Base-by-base conservation (phyloP, 805 yeast species). In the Lipomyces mesembrius region DNA sequence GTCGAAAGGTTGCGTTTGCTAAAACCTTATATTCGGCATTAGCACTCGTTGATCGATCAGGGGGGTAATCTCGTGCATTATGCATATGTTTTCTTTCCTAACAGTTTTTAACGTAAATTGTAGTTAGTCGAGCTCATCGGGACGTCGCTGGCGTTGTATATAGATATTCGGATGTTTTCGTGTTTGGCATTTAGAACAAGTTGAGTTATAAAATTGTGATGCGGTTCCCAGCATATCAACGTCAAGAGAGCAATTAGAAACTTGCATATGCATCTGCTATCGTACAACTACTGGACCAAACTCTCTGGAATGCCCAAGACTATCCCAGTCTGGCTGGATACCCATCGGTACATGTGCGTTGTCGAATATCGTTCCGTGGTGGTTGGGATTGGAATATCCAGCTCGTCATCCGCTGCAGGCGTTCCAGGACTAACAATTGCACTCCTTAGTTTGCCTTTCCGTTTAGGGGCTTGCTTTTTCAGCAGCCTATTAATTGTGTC, bases 401-500 rank as follows among this genome's bases (percentile, higher is more conserved):
- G n/a, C 7, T 49, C 54, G 9, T 67, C 68, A 11, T 67, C 68
- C 14, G 54, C 60, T 2, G 27, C 35, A 3, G 71, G 62, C 2
- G 69, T 62, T 22, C 66, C 68, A 2, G 66, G 66, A 55, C 63
- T 67, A 2, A 54, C 64, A 4, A 49, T 49, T 17, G 55, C 6
- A 35, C 59, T 59, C 37, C 58, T 57, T 35, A 67, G 25, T 39
- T 62, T 65, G 11, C 71, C 66, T 32, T 66, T 68, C 29, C 72
- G 63, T 53, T 75, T 74, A 25, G 86, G 87, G 0, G 97, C 97
- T 70, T 97, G 84, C 77, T 93, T 87, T 78, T 91, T 88, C 70
- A 94, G 81, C 70, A 94, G 80, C 76, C 91, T 91, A 77, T 94
- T 94, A 71, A 94, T 83, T 0, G 98, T 93, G 71, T 94, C 98